phyloP scores from a whole-genome alignment of 1,139 yeast species.

The Suhomyces terraborum region DNA sequence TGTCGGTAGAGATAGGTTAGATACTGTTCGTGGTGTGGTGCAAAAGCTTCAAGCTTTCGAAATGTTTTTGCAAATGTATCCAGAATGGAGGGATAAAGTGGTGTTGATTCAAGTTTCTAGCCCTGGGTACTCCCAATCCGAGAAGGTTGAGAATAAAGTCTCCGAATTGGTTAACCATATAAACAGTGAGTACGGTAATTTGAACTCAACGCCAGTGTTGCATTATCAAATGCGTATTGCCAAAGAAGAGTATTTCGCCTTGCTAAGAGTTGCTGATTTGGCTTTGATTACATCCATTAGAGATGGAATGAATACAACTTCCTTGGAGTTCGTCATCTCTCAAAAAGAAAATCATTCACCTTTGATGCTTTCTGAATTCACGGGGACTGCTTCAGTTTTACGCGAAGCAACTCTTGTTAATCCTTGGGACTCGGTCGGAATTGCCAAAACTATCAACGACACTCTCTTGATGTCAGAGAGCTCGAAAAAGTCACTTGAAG shows the following conservation, averaged over 20 bases:
- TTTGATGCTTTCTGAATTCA: constrained; percentile 83
- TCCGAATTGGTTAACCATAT: constrained; percentile 76
- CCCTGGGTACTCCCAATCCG: constrained; percentile 62
- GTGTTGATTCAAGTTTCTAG: constrained; percentile 91
- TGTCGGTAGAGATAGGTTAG: constrained; percentile 81
- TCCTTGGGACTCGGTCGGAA: constrained; percentile 96
- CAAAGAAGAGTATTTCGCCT: constrained; percentile 85
- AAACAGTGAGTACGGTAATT: constrained; percentile 79
- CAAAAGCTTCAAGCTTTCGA: constrained; percentile 83
- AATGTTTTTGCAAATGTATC: constrained; percentile 81
- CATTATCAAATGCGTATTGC: constrained; percentile 90
- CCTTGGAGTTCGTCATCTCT: constrained; percentile 87
- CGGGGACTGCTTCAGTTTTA: constrained; percentile 85
- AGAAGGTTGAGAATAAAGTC: constrained; percentile 73
- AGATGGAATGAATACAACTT: constrained; percentile 96
- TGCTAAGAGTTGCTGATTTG: constrained; percentile 85
- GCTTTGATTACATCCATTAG: constrained; percentile 88
- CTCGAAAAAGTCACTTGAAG: constrained; percentile 47
- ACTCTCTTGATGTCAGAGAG: constrained; percentile 54
- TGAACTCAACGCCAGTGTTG: constrained; percentile 81
- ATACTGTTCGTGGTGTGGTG: constrained; percentile 77
- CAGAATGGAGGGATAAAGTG: constrained; percentile 87
- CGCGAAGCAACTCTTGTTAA: constrained; percentile 83
- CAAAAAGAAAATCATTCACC: constrained; percentile 77
- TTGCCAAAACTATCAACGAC: constrained; percentile 78